These are phyloP conservation scores for Fusarium verticillioides DNA, from an alignment of 2,329 filamentous ascomycete species.

Conservation along the genomic window DNA sequence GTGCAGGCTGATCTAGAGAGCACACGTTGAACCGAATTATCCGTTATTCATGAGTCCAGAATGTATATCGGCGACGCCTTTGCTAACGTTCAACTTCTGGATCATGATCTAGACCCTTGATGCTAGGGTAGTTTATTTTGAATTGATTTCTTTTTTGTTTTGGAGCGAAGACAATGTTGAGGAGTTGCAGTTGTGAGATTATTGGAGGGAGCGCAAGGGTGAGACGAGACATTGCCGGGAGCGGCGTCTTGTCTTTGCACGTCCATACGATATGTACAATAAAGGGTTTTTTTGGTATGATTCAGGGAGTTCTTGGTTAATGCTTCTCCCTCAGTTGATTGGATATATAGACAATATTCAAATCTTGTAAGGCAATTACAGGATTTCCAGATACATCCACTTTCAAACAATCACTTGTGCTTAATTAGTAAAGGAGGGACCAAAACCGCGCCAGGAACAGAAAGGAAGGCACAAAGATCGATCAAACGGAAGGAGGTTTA, in stretches of 20 bases:
- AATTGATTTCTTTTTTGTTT: neutral
- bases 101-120: conserved; percentile 14
- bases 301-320: neutral
- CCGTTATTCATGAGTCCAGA: conserved; percentile 18
- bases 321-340: neutral
- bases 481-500: conserved; percentile 27
- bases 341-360: conserved; percentile 8
- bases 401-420: neutral
- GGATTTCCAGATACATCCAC: neutral
- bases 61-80: conserved; percentile 18
- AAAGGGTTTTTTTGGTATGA: neutral
- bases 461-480: neutral
- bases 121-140: neutral
- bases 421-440: neutral
- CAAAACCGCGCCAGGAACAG: neutral
- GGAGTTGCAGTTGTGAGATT: neutral
- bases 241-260: conserved; percentile 9
- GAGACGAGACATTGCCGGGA: conserved; percentile 24
- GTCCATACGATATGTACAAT: neutral
- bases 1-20: conserved; percentile 1
- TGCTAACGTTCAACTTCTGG: conserved; percentile 4
- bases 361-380: neutral
- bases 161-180: neutral
- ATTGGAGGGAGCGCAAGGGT: conserved; percentile 19
- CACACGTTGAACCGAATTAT: neutral